Conservation (phyloP, 2,329 filamentous ascomycete genomes). For the Aspergillus terreus region DNA sequence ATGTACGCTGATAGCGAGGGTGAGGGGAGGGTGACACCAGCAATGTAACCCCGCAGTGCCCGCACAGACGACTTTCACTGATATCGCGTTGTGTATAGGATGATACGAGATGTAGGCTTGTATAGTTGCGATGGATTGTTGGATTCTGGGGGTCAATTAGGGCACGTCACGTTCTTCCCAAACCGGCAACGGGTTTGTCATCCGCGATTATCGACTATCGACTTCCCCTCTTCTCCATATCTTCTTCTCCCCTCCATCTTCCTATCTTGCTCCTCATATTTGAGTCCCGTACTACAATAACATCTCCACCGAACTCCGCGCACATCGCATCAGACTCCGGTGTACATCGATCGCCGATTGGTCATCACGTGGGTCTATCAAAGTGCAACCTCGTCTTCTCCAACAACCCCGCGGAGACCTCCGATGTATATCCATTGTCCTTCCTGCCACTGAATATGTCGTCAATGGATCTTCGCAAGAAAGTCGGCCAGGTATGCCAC, state of each 20-base stretch:
- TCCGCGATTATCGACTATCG: background rate
- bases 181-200: background rate
- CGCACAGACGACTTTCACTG: too few relatives aligned
- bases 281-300: background rate
- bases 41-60: background rate
- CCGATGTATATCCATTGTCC: background rate
- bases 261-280: background rate
- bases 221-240: background rate
- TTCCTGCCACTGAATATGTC: conserved; percentile 13
- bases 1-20: background rate
- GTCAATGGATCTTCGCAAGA: conserved; percentile 22
- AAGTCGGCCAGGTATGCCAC: conserved; percentile 32
- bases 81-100: too few relatives aligned
- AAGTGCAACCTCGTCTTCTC: background rate
- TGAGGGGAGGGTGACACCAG: background rate
- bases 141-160: background rate
- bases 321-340: too few relatives aligned
- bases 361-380: background rate
- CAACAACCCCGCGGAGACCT: background rate
- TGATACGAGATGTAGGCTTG: too few relatives aligned
- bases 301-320: background rate
- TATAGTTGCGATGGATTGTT: too few relatives aligned
- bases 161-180: background rate
- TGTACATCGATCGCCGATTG: background rate
- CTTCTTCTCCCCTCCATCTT: background rate